Evolutionary conservation across 768 basidiomycete genomes (phyloP).

Genomic region (Chalciporus piperatus): DNA sequence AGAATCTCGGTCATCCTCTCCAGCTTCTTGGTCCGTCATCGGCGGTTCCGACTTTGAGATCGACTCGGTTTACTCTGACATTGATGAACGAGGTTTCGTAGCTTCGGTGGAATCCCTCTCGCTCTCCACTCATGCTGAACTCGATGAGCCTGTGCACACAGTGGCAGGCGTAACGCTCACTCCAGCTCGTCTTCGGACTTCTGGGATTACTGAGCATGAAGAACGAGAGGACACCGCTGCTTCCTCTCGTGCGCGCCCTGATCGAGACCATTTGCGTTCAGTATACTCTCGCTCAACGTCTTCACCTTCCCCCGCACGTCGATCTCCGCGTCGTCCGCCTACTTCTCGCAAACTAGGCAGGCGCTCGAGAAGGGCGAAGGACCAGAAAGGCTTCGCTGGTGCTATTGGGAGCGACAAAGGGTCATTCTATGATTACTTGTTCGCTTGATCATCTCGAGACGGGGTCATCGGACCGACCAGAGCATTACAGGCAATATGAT

Average conservation of each 20-base stretch:
- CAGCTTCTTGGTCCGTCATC: slow-evolving; percentile 40
- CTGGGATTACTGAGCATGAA: background rate
- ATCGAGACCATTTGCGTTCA: slow-evolving; percentile 29
- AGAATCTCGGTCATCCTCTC: slow-evolving; percentile 27
- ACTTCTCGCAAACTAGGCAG: slow-evolving; percentile 11
- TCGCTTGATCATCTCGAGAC: slow-evolving; percentile 27
- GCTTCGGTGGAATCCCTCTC: slow-evolving; percentile 35
- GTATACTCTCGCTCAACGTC: slow-evolving; percentile 42
- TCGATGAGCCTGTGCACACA: slow-evolving; percentile 13
- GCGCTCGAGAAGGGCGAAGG: slow-evolving; percentile 16
- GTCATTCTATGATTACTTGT: slow-evolving; percentile 46
- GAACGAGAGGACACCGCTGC: slow-evolving; percentile 1
- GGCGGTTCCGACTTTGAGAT: slow-evolving; percentile 31
- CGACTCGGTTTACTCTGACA: slow-evolving; percentile 24
- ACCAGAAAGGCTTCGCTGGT: slow-evolving; percentile 13
- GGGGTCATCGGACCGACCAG: too few relatives aligned
- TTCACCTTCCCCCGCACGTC: slow-evolving; percentile 53
- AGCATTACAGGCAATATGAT: too few relatives aligned
- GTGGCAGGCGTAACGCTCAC: slow-evolving; percentile 2
- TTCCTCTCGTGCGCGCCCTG: slow-evolving; percentile 19
- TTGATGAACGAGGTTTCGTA: slow-evolving; percentile 32
- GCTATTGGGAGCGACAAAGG: slow-evolving; percentile 12
- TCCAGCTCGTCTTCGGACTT: slow-evolving; percentile 1
- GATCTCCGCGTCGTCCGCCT: slow-evolving; percentile 26
- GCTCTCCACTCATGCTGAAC: slow-evolving; percentile 26